These are phyloP conservation scores for Verticillium zaregamsianum DNA, from an alignment of 2,329 filamentous ascomycete species.

Conservation along the genomic window DNA sequence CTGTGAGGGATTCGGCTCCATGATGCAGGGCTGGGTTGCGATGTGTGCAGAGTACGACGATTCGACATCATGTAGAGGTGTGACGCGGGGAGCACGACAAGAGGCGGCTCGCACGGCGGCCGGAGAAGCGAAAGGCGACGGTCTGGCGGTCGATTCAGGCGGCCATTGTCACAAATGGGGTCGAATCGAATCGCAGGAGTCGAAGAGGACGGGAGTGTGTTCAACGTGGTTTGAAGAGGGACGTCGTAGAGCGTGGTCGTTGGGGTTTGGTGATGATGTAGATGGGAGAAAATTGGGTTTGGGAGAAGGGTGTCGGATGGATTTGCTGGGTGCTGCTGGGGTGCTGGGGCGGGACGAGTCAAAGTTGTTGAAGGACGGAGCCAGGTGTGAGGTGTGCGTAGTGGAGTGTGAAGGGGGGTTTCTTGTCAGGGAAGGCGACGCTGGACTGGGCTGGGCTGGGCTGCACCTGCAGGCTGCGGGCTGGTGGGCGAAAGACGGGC, in stretches of 20 bases:
- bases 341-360: conserved; percentile 1
- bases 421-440: conserved; percentile 2
- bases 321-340: neutral
- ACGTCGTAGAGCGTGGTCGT: neutral
- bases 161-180: conserved; percentile 3
- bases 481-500: neutral
- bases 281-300: neutral
- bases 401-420: neutral
- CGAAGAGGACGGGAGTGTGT: neutral
- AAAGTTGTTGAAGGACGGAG: conserved; percentile 4
- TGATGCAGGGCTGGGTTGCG: neutral
- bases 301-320: neutral
- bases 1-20: neutral
- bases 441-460: neutral
- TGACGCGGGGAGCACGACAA: conserved; percentile 6
- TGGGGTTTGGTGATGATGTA: neutral
- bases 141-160: conserved; percentile 2
- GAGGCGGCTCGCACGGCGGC: conserved; percentile 12
- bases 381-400: neutral
- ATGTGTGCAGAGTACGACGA: conserved; percentile 10
- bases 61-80: conserved; percentile 10
- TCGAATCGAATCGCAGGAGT: neutral
- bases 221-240: neutral
- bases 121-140: conserved; percentile 1
- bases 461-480: neutral